Evolutionary conservation across 495 filamentous ascomycete species (phyloP), one percentile per base, ranked within the genome.

Genomic region (Paragyromitra xinjiangensis): DNA sequence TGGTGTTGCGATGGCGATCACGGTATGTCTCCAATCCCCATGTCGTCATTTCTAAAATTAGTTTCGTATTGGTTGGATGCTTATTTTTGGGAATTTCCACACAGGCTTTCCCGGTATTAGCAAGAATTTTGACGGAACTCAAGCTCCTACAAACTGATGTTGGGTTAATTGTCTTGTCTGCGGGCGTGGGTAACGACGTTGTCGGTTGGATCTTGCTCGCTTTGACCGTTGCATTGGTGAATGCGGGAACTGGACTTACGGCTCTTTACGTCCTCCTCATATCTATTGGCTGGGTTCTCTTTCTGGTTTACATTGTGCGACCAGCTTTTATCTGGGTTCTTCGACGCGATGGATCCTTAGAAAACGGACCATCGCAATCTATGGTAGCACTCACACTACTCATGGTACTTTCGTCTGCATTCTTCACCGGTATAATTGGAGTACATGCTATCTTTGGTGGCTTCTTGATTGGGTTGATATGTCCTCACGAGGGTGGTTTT

Each of bases 141-240:
- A 97, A 98, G 77, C 86, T 99, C 62, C 89, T 99, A 14, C 85
- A 88, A 45, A 95, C 93, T 2, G 87, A 91, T 8, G 95, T 98
- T 16, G 95, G 95, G 74, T 89, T 97, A 40, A 96, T 96, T 55
- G 92, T 95, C 39, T 86, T 99, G 16, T 95, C 95, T 14, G 95
- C 95, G 9, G 95, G 95, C 44, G 94, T 98, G 40, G 94, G 94
- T 9, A 99, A 99, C 77, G 95, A 99, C 81, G 94, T 98, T 26
- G 89, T 93, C 9, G 95, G 95, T 50, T 99, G 95, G 95, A 90
- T 99, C 77, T 86, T 99, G 37, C 90, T 99, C 7, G 95, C 95
- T 2, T 89, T 99, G 48, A 98, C 94, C 81, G 95, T 99, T 44
- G 93, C 95, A 2, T 85, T 99, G 66, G 95, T 97, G 64, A 99